These are phyloP conservation scores for Rhazya stricta DNA, from an alignment of 257 asterid species.

Conservation along the genomic window DNA sequence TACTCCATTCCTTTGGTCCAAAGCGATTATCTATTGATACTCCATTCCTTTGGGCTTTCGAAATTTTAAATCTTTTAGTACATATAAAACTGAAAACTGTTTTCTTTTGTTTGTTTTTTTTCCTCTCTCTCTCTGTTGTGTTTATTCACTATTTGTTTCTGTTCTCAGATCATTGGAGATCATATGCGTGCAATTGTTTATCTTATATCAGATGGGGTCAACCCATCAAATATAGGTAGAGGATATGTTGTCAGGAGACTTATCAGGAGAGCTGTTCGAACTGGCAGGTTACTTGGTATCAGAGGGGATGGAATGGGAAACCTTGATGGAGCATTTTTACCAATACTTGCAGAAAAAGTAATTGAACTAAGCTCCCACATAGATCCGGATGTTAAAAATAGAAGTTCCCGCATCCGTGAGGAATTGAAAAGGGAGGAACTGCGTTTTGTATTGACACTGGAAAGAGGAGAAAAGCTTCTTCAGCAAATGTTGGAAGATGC, in stretches of 20 bases:
- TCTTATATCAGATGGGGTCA: slow-evolving; percentile 91
- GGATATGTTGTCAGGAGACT: slow-evolving; percentile 95
- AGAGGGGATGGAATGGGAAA: slow-evolving; percentile 64
- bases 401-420: slow-evolving; percentile 59
- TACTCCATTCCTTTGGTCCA: neutral
- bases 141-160: neutral
- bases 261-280: slow-evolving; percentile 83
- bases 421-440: slow-evolving; percentile 82
- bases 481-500: slow-evolving; percentile 68
- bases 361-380: slow-evolving; percentile 59
- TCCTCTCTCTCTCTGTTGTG: too few species aligned
- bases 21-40: neutral
- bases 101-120: neutral
- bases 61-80: neutral
- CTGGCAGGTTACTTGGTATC: slow-evolving; percentile 83
- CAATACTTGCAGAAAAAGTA: slow-evolving; percentile 69
- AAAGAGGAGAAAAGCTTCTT: slow-evolving; percentile 92
- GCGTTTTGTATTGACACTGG: slow-evolving; percentile 76
- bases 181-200: slow-evolving; percentile 94
- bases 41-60: neutral
- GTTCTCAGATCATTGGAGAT: slow-evolving; percentile 76
- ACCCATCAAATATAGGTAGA: slow-evolving; percentile 92
- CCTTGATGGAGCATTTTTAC: slow-evolving; percentile 78
- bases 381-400: slow-evolving; percentile 60
- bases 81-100: neutral